These are phyloP conservation scores for Syzygium grande DNA, from an alignment of 345 rosid species.

Conservation along the genomic window DNA sequence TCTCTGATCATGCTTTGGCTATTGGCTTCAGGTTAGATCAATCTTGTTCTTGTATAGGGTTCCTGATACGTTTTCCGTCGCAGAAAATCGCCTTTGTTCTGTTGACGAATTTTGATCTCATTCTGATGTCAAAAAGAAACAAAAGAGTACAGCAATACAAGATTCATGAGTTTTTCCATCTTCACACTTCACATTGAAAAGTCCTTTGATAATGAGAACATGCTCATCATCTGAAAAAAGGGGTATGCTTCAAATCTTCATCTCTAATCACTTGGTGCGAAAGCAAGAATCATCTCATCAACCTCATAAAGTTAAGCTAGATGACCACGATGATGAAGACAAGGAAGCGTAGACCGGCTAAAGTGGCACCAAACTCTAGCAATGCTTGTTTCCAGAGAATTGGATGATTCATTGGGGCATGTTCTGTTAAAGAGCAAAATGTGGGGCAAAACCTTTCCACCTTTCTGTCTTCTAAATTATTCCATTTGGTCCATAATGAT, in stretches of 20 bases:
- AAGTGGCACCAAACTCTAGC: neutral
- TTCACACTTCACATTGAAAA: neutral
- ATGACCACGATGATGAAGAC: neutral
- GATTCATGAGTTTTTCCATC: neutral
- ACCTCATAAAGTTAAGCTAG: neutral
- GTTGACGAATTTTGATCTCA: neutral
- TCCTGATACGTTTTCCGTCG: neutral
- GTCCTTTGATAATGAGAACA: neutral
- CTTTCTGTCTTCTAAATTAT: neutral
- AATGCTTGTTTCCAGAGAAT: neutral
- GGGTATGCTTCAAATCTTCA: neutral
- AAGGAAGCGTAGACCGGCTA: neutral
- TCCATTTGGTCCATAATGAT: neutral
- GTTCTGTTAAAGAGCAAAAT: neutral
- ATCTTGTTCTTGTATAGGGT: neutral
- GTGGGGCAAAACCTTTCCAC: neutral
- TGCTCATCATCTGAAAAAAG: neutral
- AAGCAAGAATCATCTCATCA: neutral
- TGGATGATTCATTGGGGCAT: neutral
- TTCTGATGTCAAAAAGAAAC: neutral
- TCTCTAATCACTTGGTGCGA: neutral
- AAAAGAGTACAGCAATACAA: neutral
- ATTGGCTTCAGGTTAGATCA: constrained; percentile 38
- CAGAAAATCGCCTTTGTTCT: neutral
- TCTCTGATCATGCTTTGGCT: constrained; percentile 80